phyloP scores from a whole-genome alignment of 352 stramenopile genomes.

The Phytophthora citricola region DNA sequence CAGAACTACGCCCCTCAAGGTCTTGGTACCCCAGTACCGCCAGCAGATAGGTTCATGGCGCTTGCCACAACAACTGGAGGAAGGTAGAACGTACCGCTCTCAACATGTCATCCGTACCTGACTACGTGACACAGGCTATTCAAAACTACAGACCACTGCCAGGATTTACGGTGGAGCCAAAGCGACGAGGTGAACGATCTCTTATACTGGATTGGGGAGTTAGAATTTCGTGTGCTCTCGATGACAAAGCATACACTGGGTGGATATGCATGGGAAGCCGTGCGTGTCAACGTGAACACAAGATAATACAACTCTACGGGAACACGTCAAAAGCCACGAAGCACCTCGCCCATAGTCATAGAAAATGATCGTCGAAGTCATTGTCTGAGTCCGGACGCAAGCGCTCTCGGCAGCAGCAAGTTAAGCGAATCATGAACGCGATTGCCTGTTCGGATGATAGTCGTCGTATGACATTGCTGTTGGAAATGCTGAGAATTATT shows the following conservation, averaged over 20 bases:
- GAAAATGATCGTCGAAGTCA: neutral
- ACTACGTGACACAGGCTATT: neutral
- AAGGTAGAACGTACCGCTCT: too few species aligned
- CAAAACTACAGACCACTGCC: neutral
- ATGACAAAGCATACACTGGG: neutral
- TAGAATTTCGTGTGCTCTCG: neutral
- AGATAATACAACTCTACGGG: conserved; percentile 14
- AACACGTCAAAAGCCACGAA: conserved; percentile 18
- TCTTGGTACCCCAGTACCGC: too few species aligned
- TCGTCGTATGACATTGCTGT: neutral
- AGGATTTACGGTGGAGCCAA: neutral
- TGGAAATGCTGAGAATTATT: conserved; percentile 3
- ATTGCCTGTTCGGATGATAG: neutral
- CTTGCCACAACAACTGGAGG: too few species aligned
- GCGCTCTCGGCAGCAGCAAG: neutral
- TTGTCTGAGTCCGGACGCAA: neutral
- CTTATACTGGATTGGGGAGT: conserved; percentile 16
- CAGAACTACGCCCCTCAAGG: too few species aligned
- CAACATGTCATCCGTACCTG: too few species aligned
- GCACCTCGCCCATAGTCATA: neutral
- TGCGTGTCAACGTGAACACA: conserved; percentile 1
- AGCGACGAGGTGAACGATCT: conserved; percentile 1
- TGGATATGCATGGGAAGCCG: conserved; percentile 15
- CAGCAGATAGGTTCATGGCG: too few species aligned
- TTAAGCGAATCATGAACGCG: neutral